Evolutionary conservation across 1,139 yeast genomes (phyloP), one percentile per base, ranked within the genome.

Genomic region (Yamadazyma diddensiae): DNA sequence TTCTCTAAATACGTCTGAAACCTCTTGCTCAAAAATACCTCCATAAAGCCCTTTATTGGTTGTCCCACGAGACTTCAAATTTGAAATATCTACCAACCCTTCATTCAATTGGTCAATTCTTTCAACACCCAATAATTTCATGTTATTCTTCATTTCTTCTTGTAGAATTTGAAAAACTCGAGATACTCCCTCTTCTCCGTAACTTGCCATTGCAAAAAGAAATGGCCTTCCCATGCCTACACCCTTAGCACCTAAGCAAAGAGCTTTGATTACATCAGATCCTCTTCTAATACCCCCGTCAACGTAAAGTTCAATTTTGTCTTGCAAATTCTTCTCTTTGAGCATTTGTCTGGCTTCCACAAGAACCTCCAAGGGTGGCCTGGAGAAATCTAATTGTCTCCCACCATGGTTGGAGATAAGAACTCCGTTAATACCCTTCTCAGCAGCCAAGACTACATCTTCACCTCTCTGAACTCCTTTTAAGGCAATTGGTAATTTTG

Each of bases 251-350:
- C 79, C 79, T 6, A 73, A 57, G 30, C 77, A 71, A 13, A 73
- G 47, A 1, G 79, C 79, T 41, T 73, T 73, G 33, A 73, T 49
- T 2, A 73, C 58, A 47, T 73, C 79, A 8, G 75, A 65, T 5
- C 77, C 79, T 41, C 79, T 57, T 36, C 73, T 56, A 30, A 73
- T 62, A 10, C 79, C 79, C 14, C 79, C 79, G 50, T 73, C 79
- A 13, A 73, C 52, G 44, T 57, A 73, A 9, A 73, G 54, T 31
- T 71, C 72, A 7, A 67, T 47, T 30, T 61, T 60, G 6, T 49
- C 50, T 29, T 65, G 59, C 23, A 66, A 57, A 2, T 50, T 47
- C 12, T 44, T 46, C 29, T 59, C 52, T 29, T 61, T 65, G 32
- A 71, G 55, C 15, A 62, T 49, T 9, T 65, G 64, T 41, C 60